phyloP scores from a whole-genome alignment of 306 rosid genomes.

The Vigna radiata region DNA sequence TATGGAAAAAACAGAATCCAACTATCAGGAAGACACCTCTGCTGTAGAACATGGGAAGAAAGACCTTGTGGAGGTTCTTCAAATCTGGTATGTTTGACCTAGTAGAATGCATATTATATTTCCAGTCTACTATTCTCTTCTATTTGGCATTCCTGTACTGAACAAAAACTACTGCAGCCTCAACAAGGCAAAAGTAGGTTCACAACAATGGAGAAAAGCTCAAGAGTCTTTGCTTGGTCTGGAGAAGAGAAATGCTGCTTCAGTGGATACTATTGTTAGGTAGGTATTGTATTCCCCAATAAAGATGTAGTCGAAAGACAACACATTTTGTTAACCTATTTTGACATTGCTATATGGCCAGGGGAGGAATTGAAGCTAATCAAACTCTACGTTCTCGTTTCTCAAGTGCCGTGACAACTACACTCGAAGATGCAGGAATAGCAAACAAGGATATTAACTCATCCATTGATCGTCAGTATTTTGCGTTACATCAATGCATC shows the following conservation, averaged over 20 bases:
- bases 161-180: constrained; percentile 61
- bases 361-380: constrained; percentile 89
- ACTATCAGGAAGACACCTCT: constrained; percentile 78
- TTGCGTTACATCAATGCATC: constrained; percentile 22
- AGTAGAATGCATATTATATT: constrained; percentile 37
- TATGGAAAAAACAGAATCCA: constrained; percentile 85
- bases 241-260: constrained; percentile 77
- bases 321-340: constrained; percentile 29
- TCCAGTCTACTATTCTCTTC: constrained; percentile 22
- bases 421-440: constrained; percentile 80
- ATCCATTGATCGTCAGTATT: constrained; percentile 81
- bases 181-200: constrained; percentile 83
- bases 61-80: constrained; percentile 85
- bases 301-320: background rate
- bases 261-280: constrained; percentile 89
- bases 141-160: constrained; percentile 37
- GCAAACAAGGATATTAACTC: constrained; percentile 86
- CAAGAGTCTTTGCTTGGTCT: constrained; percentile 85
- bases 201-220: constrained; percentile 94
- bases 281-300: constrained; percentile 44
- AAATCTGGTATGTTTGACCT: constrained; percentile 67
- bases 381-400: constrained; percentile 77
- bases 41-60: constrained; percentile 85
- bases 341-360: constrained; percentile 40
- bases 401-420: constrained; percentile 72